Base-by-base conservation (phyloP, 2,329 filamentous ascomycete genomes). In the Didymella pomorum region DNA sequence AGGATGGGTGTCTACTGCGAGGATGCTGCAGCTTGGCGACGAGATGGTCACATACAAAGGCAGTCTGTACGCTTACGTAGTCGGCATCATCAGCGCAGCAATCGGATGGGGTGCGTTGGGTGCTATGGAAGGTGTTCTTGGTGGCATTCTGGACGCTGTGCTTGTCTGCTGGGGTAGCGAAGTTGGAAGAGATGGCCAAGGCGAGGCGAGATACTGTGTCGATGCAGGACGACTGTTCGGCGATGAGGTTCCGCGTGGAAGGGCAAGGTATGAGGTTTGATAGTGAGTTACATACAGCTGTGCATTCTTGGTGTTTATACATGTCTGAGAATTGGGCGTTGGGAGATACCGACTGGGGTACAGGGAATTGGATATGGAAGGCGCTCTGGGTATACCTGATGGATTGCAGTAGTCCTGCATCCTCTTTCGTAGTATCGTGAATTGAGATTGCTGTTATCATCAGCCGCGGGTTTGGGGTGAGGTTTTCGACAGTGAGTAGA, bases 81-180 rank as follows among this genome's bases (percentile, higher is more conserved):
- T 99, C 21, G 95, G 93, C 10, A 78, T 99, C 62, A 89, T 98
- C 66, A 95, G 95, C 16, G 92, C 91, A 60, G 93, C 94, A 53
- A 97, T 99, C 67, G 95, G 95, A 8, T 99, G 95, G 88, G 93
- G 92, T 5, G 89, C 98, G 1, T 82, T 99, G 49, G 92, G 93
- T 25, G 90, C 93, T 2, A 94, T 96, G 85, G 93, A 97, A 74
- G 91, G 92, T 14, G 90, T 96, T 18, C 80, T 97, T 23, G 91
- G 91, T 50, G 92, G 92, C 52, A 93, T 97, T 51, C 86, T 97
- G 4, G 93, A 97, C 76, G 93, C 90, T 3, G 88, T 92, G 33
- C 86, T 98, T 23, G 89, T 99, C 12, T 99, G 95, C 80, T 98
- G 96, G 86, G 93, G 91, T 25, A 97, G 92, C 70, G 95, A 99